phyloP scores from a whole-genome alignment of 352 stramenopile species.

The Globisporangium lucens region DNA sequence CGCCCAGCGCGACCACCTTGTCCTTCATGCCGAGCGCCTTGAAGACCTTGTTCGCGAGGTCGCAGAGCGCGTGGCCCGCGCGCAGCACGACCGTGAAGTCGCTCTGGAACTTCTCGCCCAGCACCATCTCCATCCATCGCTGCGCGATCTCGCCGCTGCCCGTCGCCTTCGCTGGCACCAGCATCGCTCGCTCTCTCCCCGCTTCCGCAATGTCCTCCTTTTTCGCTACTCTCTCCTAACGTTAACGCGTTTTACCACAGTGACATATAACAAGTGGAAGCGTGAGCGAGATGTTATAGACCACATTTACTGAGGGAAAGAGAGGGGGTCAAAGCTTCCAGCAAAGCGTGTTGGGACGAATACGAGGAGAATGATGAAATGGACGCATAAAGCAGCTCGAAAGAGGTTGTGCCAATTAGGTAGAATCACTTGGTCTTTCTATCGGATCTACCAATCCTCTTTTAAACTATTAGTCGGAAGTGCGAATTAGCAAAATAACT shows the following conservation, averaged over 20 bases:
- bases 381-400: too few relatives aligned
- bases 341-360: too few relatives aligned
- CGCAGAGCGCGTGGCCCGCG: conserved; percentile 62
- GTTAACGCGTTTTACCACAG: neutral
- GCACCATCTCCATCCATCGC: conserved; percentile 88
- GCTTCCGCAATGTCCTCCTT: neutral
- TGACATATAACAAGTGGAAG: neutral
- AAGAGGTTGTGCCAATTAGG: too few relatives aligned
- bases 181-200: conserved; percentile 12
- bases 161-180: conserved; percentile 36
- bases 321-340: neutral
- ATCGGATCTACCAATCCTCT: too few relatives aligned
- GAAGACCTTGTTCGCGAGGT: conserved; percentile 71
- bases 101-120: conserved; percentile 64
- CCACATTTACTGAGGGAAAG: neutral
- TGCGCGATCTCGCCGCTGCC: conserved; percentile 70
- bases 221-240: neutral
- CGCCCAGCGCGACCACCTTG: conserved; percentile 22
- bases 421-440: too few relatives aligned
- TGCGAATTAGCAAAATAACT: too few relatives aligned
- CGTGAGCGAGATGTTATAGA: neutral
- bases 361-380: too few relatives aligned
- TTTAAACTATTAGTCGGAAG: too few relatives aligned
- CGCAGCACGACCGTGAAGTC: conserved; percentile 53
- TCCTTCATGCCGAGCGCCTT: conserved; percentile 77